phyloP scores from a whole-genome alignment of 805 yeast species.

The Wickerhamomyces strasburgensis region DNA sequence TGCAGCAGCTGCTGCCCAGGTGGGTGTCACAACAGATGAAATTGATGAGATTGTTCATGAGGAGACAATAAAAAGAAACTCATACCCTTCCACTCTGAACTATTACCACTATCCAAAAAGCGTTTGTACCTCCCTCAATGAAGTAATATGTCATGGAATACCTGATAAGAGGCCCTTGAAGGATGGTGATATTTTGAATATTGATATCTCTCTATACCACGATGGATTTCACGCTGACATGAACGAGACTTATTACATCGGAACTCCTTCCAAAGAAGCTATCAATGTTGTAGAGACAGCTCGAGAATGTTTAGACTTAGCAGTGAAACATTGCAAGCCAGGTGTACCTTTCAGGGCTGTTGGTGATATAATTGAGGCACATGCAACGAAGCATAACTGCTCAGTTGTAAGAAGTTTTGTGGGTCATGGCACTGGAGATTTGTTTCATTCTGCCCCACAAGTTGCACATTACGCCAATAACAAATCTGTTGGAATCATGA shows the following conservation, averaged over 20 bases:
- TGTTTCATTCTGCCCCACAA: slow-evolving; percentile 89
- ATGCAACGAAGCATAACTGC: slow-evolving; percentile 71
- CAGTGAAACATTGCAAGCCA: slow-evolving; percentile 83
- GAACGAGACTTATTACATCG: slow-evolving; percentile 95
- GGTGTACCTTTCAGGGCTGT: slow-evolving; percentile 82
- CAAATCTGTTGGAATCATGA: slow-evolving; percentile 89
- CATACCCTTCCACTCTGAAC: slow-evolving; percentile 93
- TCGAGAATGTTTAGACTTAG: slow-evolving; percentile 79
- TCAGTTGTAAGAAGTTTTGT: slow-evolving; percentile 87
- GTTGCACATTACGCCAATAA: slow-evolving; percentile 93
- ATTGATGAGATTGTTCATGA: slow-evolving; percentile 81
- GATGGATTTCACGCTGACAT: slow-evolving; percentile 91
- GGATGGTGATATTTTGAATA: slow-evolving; percentile 92
- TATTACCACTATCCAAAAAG: slow-evolving; percentile 92
- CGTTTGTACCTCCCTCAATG: slow-evolving; percentile 90
- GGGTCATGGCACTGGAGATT: slow-evolving; percentile 87
- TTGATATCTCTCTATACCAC: slow-evolving; percentile 81
- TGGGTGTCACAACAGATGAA: slow-evolving; percentile 92
- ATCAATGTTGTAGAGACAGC: slow-evolving; percentile 89
- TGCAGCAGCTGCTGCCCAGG: slow-evolving; percentile 76
- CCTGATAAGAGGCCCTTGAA: slow-evolving; percentile 84
- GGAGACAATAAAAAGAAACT: slow-evolving; percentile 82
- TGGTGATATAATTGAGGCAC: slow-evolving; percentile 84
- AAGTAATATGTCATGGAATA: slow-evolving; percentile 94
- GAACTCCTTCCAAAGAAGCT: slow-evolving; percentile 71